Percentiles rank a stretch among this genome's conserved stretches.
Conservation (phyloP, 352 stramenopile genomes). For the Lagenidium giganteum region DNA sequence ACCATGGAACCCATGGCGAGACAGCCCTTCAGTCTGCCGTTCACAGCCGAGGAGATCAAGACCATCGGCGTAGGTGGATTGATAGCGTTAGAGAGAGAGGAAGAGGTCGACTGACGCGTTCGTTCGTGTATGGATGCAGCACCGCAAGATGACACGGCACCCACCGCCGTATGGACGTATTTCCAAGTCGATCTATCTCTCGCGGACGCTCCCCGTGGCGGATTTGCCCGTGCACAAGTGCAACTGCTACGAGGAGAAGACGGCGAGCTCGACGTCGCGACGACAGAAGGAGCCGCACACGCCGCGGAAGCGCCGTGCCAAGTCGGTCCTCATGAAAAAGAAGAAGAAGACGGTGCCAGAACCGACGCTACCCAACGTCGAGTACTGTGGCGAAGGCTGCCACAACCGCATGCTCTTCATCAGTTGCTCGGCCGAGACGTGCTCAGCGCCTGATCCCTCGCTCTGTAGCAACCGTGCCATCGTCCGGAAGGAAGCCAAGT, state of each 20-base stretch:
- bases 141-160: conserved; percentile 38
- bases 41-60: conserved; percentile 24
- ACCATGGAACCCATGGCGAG: background rate
- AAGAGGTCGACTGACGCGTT: background rate
- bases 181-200: conserved; percentile 69
- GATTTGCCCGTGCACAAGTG: conserved; percentile 71
- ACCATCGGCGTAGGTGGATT: conserved; percentile 16
- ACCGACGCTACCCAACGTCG: conserved; percentile 1
- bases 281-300: conserved; percentile 1
- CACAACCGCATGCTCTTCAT: conserved; percentile 86
- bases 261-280: conserved; percentile 32
- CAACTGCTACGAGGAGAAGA: conserved; percentile 56
- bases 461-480: conserved; percentile 76
- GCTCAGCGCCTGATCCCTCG: conserved; percentile 56
- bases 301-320: conserved; percentile 1
- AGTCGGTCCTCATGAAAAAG: too few species aligned
- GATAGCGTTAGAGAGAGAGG: background rate
- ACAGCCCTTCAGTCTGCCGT: conserved; percentile 17
- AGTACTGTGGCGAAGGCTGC: conserved; percentile 64
- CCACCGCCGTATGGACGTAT: conserved; percentile 64
- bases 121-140: conserved; percentile 12
- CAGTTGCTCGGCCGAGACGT: conserved; percentile 74
- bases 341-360: conserved; percentile 3
- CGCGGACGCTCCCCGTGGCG: conserved; percentile 42
- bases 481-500: conserved; percentile 59